A percentile compares a stretch with the other conserved stretches of the same genome.
Conservation (phyloP, 192 early-diverging fungal species). For the Chytriomyces sp. region DNA sequence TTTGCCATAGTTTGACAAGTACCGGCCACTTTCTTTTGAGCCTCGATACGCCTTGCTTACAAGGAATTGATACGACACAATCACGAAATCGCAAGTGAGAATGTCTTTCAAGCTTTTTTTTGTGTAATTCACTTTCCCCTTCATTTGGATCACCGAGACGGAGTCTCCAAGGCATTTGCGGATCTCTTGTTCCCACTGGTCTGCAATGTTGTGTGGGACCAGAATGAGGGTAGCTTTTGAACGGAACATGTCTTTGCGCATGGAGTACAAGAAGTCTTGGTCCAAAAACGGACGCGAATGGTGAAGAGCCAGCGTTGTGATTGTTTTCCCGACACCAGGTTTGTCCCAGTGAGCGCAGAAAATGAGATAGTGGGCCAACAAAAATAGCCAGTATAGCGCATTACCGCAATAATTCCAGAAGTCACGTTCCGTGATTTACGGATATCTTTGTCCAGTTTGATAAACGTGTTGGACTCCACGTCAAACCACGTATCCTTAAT, state of each 20-base stretch:
- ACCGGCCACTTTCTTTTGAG: background rate
- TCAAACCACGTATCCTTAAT: background rate
- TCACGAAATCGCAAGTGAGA: constrained; percentile 14
- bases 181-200: constrained; percentile 29
- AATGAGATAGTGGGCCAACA: background rate
- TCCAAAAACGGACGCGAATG: constrained; percentile 14
- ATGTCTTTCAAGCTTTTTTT: background rate
- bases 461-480: background rate
- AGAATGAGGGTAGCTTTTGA: constrained; percentile 17
- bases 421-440: background rate
- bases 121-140: constrained; percentile 22
- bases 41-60: background rate
- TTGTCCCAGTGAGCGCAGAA: constrained; percentile 5
- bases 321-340: constrained; percentile 26
- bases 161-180: constrained; percentile 28
- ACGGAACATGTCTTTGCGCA: background rate
- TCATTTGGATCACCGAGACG: constrained; percentile 22
- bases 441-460: background rate
- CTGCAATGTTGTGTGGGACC: constrained; percentile 19
- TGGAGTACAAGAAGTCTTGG: background rate
- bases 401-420: constrained; percentile 3
- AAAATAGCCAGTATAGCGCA: background rate
- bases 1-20: background rate
- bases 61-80: background rate
- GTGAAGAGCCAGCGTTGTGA: constrained; percentile 20